Evolutionary conservation across 257 asterid species (phyloP).

Genomic region (Solanum clarkiae): DNA sequence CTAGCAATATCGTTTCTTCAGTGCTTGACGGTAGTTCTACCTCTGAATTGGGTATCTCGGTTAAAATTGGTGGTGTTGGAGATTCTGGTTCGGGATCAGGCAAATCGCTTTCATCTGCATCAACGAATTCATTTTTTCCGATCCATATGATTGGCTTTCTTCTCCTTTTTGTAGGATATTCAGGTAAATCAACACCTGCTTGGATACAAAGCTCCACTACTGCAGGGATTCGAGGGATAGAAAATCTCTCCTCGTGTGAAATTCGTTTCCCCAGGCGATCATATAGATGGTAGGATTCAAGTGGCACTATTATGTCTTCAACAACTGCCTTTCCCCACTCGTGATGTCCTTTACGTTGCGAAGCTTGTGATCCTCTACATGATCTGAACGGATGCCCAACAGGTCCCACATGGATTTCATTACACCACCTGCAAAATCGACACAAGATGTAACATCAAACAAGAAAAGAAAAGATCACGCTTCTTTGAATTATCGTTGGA

Average conservation of each 20-base stretch:
- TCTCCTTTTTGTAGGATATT: constrained; percentile 82
- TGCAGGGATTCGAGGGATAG: constrained; percentile 81
- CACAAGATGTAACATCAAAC: neutral
- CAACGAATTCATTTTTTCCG: constrained; percentile 70
- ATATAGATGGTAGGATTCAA: constrained; percentile 70
- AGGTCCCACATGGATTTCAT: constrained; percentile 81
- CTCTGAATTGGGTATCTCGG: constrained; percentile 42
- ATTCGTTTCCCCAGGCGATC: constrained; percentile 85
- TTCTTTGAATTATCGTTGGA: neutral
- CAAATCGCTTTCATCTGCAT: constrained; percentile 87
- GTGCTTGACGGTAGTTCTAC: constrained; percentile 41
- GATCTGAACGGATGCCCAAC: constrained; percentile 87
- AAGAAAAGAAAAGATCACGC: neutral
- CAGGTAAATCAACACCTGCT: constrained; percentile 84
- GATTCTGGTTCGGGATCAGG: constrained; percentile 66
- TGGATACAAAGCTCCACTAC: constrained; percentile 91
- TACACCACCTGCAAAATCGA: constrained; percentile 63
- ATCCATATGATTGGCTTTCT: constrained; percentile 80
- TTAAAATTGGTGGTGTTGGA: constrained; percentile 34
- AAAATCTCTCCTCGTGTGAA: constrained; percentile 66
- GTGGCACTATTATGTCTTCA: constrained; percentile 60
- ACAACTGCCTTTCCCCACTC: constrained; percentile 70
- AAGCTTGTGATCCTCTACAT: constrained; percentile 62
- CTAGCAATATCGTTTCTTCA: constrained; percentile 46
- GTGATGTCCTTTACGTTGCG: constrained; percentile 62